These are phyloP conservation scores for Suillus subaureus DNA, from an alignment of 768 basidiomycete species.

Conservation along the genomic window DNA sequence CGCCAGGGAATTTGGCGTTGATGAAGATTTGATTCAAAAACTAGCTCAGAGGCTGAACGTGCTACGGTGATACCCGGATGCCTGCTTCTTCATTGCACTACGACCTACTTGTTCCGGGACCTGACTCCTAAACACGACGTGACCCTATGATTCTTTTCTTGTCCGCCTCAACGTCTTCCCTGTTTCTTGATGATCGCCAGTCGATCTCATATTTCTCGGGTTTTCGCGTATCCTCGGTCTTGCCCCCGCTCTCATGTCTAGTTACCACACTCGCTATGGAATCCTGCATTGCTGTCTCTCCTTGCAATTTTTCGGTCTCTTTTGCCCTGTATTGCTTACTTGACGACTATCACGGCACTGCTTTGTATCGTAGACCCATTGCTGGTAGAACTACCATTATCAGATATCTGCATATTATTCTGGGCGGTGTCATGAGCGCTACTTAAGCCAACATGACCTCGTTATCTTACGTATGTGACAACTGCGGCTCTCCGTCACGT, in stretches of 20 bases:
- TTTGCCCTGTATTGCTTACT: constrained; percentile 26
- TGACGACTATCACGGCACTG: constrained; percentile 18
- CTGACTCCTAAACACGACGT: constrained; percentile 6
- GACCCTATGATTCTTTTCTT: constrained; percentile 30
- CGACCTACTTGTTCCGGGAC: constrained; percentile 11
- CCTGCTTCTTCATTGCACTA: constrained; percentile 14
- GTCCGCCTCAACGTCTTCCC: constrained; percentile 23
- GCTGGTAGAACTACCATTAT: constrained; percentile 4
- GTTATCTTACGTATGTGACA: background rate
- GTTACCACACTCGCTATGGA: constrained; percentile 29
- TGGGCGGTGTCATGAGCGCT: background rate
- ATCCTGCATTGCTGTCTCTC: constrained; percentile 26
- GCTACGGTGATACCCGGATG: constrained; percentile 21
- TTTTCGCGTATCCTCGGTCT: constrained; percentile 19
- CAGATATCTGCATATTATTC: constrained; percentile 5
- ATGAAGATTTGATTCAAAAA: constrained; percentile 66
- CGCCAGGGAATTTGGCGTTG: constrained; percentile 78
- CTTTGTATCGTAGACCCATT: constrained; percentile 31
- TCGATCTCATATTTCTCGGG: constrained; percentile 13
- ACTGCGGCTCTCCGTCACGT: background rate
- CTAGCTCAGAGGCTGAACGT: constrained; percentile 57
- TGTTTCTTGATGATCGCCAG: constrained; percentile 10
- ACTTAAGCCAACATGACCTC: background rate
- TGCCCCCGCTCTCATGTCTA: constrained; percentile 15
- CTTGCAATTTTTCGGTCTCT: constrained; percentile 18